These are phyloP conservation scores for Didymella glomerata DNA, from an alignment of 2,329 filamentous ascomycete genomes.

Conservation along the genomic window DNA sequence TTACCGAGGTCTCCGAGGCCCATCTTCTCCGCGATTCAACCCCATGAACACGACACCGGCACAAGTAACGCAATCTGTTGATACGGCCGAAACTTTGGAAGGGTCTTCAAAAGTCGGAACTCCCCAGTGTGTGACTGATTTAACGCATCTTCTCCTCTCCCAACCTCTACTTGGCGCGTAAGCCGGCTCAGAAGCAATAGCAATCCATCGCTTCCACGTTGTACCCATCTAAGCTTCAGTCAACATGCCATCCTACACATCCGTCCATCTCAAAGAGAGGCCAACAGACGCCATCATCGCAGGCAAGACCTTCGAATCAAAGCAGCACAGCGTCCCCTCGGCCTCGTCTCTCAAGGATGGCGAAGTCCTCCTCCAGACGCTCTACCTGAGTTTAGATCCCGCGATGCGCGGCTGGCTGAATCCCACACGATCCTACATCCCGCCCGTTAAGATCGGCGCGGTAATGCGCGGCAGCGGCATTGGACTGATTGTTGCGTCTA, in stretches of 20 bases:
- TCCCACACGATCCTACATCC: constrained; percentile 66
- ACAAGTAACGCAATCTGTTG: constrained; percentile 30
- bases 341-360: constrained; percentile 66
- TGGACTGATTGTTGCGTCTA: constrained; percentile 69
- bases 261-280: constrained; percentile 69
- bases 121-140: neutral
- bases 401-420: constrained; percentile 80
- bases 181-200: neutral
- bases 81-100: constrained; percentile 11
- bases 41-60: constrained; percentile 24
- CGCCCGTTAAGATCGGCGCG: constrained; percentile 72
- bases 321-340: constrained; percentile 58
- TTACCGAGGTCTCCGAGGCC: constrained; percentile 19
- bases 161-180: neutral
- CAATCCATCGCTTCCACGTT: constrained; percentile 2
- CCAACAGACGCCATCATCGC: constrained; percentile 68
- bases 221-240: neutral
- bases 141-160: neutral
- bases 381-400: constrained; percentile 76
- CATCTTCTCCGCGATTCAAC: constrained; percentile 33
- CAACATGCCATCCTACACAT: constrained; percentile 53
- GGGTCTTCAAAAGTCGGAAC: constrained; percentile 3
- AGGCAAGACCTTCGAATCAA: constrained; percentile 69
- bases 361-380: constrained; percentile 65
- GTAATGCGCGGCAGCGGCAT: constrained; percentile 72